Evolutionary conservation across 2,329 filamentous ascomycete genomes (phyloP).

Genomic region (Diaporthe sp.): DNA sequence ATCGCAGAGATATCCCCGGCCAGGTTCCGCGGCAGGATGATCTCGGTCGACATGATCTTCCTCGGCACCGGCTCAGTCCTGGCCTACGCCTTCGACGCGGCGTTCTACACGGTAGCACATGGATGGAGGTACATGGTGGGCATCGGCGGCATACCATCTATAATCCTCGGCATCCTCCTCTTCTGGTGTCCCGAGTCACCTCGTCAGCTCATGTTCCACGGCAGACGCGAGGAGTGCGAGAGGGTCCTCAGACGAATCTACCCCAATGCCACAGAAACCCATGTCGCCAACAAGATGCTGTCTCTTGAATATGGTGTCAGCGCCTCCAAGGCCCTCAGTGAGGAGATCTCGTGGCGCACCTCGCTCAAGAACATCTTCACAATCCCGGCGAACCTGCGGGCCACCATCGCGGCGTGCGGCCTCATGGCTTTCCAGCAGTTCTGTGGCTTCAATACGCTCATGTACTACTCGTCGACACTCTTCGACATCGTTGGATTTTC

Average conservation of each 20-base stretch:
- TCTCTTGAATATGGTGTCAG: slow-evolving; percentile 55
- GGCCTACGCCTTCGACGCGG: slow-evolving; percentile 56
- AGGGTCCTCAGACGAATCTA: slow-evolving; percentile 55
- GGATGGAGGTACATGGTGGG: slow-evolving; percentile 66
- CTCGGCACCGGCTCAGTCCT: slow-evolving; percentile 58
- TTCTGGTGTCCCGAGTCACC: slow-evolving; percentile 62
- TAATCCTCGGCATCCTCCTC: slow-evolving; percentile 58
- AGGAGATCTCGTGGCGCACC: slow-evolving; percentile 55
- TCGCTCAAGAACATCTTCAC: slow-evolving; percentile 60
- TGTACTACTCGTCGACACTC: slow-evolving; percentile 62
- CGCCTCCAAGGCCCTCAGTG: slow-evolving; percentile 51
- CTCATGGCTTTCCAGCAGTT: slow-evolving; percentile 66
- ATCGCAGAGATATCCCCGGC: slow-evolving; percentile 64
- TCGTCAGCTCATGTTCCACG: slow-evolving; percentile 59
- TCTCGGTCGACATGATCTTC: slow-evolving; percentile 48
- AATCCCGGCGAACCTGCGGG: slow-evolving; percentile 57
- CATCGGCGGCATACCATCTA: slow-evolving; percentile 58
- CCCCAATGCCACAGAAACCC: slow-evolving; percentile 54
- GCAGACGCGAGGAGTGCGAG: slow-evolving; percentile 54
- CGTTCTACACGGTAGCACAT: slow-evolving; percentile 53
- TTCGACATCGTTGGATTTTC: slow-evolving; percentile 63
- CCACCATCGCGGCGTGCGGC: slow-evolving; percentile 60
- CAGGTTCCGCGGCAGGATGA: slow-evolving; percentile 49
- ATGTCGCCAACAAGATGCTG: slow-evolving; percentile 58
- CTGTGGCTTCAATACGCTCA: slow-evolving; percentile 64